phyloP scores from a whole-genome alignment of 1,284 basidiomycete species.

The Fomitopsis betulina region DNA sequence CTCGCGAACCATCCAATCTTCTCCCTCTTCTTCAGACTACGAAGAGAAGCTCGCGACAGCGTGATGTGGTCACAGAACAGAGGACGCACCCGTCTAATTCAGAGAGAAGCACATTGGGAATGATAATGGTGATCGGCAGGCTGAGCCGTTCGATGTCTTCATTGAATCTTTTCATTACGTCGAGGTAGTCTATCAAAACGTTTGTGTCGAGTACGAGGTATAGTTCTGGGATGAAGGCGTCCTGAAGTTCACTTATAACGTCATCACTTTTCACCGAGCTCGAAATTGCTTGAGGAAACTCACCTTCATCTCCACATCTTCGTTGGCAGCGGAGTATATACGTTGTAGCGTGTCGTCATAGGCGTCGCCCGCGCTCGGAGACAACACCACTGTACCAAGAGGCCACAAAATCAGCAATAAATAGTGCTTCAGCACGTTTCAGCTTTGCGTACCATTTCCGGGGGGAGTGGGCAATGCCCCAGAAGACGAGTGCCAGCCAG shows the following conservation, averaged over 20 bases:
- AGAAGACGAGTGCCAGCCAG: neutral
- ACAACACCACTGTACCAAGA: neutral
- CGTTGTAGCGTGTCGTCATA: constrained; percentile 40
- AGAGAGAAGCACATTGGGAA: constrained; percentile 67
- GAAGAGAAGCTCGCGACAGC: neutral
- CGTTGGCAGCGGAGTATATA: constrained; percentile 49
- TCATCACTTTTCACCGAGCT: neutral
- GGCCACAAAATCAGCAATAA: neutral
- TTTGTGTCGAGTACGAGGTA: constrained; percentile 72
- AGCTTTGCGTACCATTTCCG: neutral
- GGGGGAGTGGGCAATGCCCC: neutral
- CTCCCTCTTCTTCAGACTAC: constrained; percentile 60
- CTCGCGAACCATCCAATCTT: constrained; percentile 62
- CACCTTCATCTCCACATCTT: constrained; percentile 68
- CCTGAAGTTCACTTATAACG: constrained; percentile 7
- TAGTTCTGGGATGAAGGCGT: constrained; percentile 16
- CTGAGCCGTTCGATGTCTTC: constrained; percentile 48
- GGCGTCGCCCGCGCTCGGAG: neutral
- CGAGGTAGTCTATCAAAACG: constrained; percentile 60
- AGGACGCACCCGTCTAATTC: constrained; percentile 65
- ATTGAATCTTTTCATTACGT: constrained; percentile 58
- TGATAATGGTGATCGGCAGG: constrained; percentile 51
- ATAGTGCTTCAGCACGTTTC: neutral
- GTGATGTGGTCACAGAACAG: neutral
- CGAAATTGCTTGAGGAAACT: neutral